Evolutionary conservation across 2,329 filamentous ascomycete species (phyloP).

Genomic region (Colletotrichum eleusines): DNA sequence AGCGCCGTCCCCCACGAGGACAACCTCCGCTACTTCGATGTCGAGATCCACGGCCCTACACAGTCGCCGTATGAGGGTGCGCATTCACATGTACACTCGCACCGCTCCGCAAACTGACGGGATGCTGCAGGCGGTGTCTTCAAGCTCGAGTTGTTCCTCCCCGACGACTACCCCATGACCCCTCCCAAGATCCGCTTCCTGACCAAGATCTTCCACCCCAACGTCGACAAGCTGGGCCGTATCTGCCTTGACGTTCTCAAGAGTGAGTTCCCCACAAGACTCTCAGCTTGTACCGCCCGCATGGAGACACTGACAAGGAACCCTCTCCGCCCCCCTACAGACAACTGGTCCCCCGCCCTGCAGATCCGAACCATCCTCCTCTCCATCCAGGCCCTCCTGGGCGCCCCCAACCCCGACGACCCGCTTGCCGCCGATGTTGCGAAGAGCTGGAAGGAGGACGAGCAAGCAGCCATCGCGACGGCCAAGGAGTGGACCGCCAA

Average conservation of each 20-base stretch:
- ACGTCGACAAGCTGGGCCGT: conserved; percentile 96
- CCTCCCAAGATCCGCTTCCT: conserved; percentile 98
- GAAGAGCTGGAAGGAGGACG: conserved; percentile 97
- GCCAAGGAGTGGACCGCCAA: conserved; percentile 92
- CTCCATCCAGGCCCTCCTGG: conserved; percentile 95
- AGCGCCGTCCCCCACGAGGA: conserved; percentile 96
- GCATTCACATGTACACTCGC: conserved; percentile 42
- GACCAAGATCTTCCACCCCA: conserved; percentile 99
- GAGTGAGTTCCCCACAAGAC: conserved; percentile 68
- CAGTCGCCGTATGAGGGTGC: conserved; percentile 95
- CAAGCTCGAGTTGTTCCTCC: conserved; percentile 96
- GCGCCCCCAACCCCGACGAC: conserved; percentile 96
- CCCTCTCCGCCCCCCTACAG: conserved; percentile 58
- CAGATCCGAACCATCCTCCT: conserved; percentile 99
- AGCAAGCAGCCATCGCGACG: conserved; percentile 90
- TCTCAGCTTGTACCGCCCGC: not conserved
- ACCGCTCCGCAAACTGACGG: conserved; percentile 4
- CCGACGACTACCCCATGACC: conserved; percentile 99
- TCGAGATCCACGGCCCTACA: conserved; percentile 91
- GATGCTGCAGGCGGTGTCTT: conserved; percentile 77
- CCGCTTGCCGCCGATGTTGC: conserved; percentile 98
- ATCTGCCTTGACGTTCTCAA: conserved; percentile 98
- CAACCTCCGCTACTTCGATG: conserved; percentile 98
- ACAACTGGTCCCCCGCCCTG: conserved; percentile 98
- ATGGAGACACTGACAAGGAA: conserved; percentile 23